Evolutionary conservation across 2,329 filamentous ascomycete species (phyloP).

Genomic region (Ceratocystis harringtonii): DNA sequence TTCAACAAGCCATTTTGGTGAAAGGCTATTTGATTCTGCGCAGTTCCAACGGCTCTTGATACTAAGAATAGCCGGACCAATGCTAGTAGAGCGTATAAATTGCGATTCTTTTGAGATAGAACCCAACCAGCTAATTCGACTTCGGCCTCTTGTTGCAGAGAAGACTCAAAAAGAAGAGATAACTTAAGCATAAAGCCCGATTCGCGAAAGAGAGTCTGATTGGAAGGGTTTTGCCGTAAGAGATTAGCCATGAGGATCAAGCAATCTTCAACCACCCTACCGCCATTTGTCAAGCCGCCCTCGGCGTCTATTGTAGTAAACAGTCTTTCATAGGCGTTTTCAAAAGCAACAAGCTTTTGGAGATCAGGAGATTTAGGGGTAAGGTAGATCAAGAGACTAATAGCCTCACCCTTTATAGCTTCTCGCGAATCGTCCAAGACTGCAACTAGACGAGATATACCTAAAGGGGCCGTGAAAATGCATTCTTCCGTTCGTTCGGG

Average conservation of each 20-base stretch:
- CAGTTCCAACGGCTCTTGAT: constrained; percentile 62
- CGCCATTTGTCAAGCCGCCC: constrained; percentile 67
- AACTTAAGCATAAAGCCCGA: constrained; percentile 67
- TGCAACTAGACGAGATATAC: constrained; percentile 71
- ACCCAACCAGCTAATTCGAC: constrained; percentile 58
- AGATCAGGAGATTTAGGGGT: constrained; percentile 77
- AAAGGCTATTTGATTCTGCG: constrained; percentile 72
- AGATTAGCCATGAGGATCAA: constrained; percentile 82
- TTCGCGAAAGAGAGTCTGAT: constrained; percentile 87
- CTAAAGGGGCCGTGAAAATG: constrained; percentile 74
- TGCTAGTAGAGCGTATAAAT: constrained; percentile 76
- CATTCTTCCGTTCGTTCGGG: constrained; percentile 91
- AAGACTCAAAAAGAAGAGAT: constrained; percentile 48
- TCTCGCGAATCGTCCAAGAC: constrained; percentile 75
- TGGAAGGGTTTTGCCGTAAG: constrained; percentile 71
- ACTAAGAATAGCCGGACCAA: constrained; percentile 77
- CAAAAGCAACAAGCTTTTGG: constrained; percentile 89
- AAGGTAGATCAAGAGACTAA: constrained; percentile 74
- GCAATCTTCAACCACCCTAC: constrained; percentile 81
- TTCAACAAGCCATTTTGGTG: constrained; percentile 69
- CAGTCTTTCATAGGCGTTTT: constrained; percentile 78
- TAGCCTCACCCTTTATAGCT: constrained; percentile 71
- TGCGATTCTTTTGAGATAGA: constrained; percentile 67
- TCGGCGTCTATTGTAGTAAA: constrained; percentile 72
- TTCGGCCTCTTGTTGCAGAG: constrained; percentile 32